These are phyloP conservation scores for Tubosaeta sp. DNA, from an alignment of 768 basidiomycete species.

Conservation along the genomic window DNA sequence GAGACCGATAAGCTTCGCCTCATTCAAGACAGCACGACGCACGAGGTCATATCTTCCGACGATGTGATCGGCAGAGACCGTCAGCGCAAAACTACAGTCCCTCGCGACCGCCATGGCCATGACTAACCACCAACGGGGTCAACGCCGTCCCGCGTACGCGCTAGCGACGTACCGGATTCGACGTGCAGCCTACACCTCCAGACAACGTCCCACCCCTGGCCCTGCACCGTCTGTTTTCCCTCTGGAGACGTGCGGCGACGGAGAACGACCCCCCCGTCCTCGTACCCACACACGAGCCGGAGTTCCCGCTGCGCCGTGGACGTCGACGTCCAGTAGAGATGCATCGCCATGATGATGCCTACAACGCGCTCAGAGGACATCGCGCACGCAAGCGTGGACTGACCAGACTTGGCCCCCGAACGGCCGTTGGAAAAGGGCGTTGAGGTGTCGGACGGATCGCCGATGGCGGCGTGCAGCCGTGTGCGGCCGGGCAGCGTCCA, in stretches of 20 bases:
- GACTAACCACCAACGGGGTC: conserved; percentile 39
- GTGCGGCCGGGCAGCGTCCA: conserved; percentile 70
- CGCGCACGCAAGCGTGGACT: background rate
- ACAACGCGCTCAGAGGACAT: background rate
- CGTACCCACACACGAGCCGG: conserved; percentile 71
- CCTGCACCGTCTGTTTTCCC: conserved; percentile 51
- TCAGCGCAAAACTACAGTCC: conserved; percentile 57
- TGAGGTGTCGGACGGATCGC: conserved; percentile 43
- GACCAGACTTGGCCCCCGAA: conserved; percentile 57
- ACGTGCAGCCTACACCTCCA: conserved; percentile 68
- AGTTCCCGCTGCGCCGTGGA: conserved; percentile 38
- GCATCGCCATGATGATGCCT: conserved; percentile 91
- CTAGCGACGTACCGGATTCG: conserved; percentile 56
- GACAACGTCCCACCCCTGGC: conserved; percentile 65
- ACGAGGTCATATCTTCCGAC: conserved; percentile 62
- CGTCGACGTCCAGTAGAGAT: conserved; percentile 51
- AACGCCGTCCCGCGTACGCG: background rate
- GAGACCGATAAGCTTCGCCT: background rate
- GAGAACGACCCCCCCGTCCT: conserved; percentile 81
- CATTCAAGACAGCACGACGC: conserved; percentile 9
- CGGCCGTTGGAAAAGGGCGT: conserved; percentile 37
- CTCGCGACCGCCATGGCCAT: conserved; percentile 80
- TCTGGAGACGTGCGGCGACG: conserved; percentile 43
- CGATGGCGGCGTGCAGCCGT: conserved; percentile 82
- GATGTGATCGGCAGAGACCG: conserved; percentile 84